A percentile compares a stretch with the other conserved stretches of the same genome.
These are phyloP conservation scores for Claviceps sp. DNA, from an alignment of 2,329 filamentous ascomycete species.

Conservation along the genomic window DNA sequence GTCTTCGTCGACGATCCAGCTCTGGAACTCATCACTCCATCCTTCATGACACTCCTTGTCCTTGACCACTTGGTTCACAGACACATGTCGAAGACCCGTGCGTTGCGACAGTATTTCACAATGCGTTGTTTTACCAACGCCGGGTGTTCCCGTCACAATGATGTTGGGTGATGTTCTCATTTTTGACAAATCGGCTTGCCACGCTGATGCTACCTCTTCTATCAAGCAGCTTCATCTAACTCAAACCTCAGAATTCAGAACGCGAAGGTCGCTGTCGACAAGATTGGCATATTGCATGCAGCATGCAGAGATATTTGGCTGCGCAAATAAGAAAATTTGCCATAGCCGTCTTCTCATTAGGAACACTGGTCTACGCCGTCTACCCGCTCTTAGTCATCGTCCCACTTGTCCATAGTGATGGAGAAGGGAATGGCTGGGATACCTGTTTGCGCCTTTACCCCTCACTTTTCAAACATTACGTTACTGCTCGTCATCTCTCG, in stretches of 20 bases:
- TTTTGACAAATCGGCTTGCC: neutral
- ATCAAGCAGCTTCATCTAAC: neutral
- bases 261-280: neutral
- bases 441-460: too few relatives aligned
- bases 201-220: neutral
- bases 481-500: too few relatives aligned
- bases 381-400: too few relatives aligned
- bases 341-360: too few relatives aligned
- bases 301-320: neutral
- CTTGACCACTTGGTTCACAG: constrained; percentile 85
- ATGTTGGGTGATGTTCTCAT: constrained; percentile 62
- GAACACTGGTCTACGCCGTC: too few relatives aligned
- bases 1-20: constrained; percentile 93
- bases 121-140: constrained; percentile 90
- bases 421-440: too few relatives aligned
- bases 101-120: constrained; percentile 66
- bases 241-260: neutral
- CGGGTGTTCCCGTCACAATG: constrained; percentile 88
- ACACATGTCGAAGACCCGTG: constrained; percentile 68
- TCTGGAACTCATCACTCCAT: constrained; percentile 72
- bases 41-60: constrained; percentile 77
- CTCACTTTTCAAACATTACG: too few relatives aligned
- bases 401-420: too few relatives aligned
- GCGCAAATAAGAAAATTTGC: too few relatives aligned
- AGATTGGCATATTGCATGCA: neutral